Base-by-base conservation (phyloP, 1,139 yeast species). In the Blastobotrys petasosporus region DNA sequence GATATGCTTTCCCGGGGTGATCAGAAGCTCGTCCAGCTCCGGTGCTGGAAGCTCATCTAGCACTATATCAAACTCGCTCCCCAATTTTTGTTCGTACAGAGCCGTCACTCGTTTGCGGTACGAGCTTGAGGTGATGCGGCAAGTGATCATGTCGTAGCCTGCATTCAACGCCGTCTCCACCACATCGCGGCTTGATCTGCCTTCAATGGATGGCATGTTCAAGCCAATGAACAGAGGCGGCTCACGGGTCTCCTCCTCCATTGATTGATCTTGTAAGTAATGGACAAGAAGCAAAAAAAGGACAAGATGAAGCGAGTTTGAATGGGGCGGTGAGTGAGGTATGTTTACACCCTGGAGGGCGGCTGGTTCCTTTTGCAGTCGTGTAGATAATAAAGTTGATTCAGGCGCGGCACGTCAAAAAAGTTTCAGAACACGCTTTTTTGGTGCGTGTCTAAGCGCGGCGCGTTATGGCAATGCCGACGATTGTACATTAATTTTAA, bases 1-100 rank as follows among this genome's bases (percentile, higher is more conserved):
- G 3, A 70, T 59, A 51, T 73, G 74, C 1, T 62, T 31, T 2
- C 68, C 69, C 1, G 70, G 68, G 7, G 55, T 55, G n/a, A 66
- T 52, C 13, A 58, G 57, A 3, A 65, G 55, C 36, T 66, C 70
- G 10, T 58, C 59, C 20, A 55, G 45, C 16, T 52, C 57, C 1
- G 60, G 60, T 1, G 54, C 41, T 5, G 59, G 58, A 5, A 53
- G 52, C 13, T 45, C 39, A n/a, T 17, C 31, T 29, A 30, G 16
- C 16, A 42, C 39, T 10, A 17, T 17, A 6, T 17, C 33, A 8
- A 32, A 12, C 12, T 41, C 45, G 36, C 42, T 23, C n/a, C 13
- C 25, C 30, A 39, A 41, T 33, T 32, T 48, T 29, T 55, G 55
- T 32, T 52, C 54, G 45, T 56, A 62, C 36, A 61, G 46, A 5